Evolutionary conservation across 169 alveolate species (phyloP), one percentile per base, ranked within the genome.

Genomic region (Eimeria zaria): DNA sequence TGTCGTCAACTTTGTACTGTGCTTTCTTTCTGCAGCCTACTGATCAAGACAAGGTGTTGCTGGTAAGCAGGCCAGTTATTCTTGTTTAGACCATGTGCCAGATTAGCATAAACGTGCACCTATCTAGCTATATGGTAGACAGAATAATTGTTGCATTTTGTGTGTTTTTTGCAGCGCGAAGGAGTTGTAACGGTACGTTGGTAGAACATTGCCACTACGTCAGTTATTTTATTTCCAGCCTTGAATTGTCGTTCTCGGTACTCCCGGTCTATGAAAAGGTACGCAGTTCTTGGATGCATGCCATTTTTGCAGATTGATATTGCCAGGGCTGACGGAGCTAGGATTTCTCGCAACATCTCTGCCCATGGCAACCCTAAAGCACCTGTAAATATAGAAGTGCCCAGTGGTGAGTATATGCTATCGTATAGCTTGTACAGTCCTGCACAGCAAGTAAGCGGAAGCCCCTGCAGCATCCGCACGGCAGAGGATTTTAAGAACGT

Each of bases 11-110:
- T 84, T 22, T 62, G 55, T 85, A 16, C 51, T 33, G 93, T 85
- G 76, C 33, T 53, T 22, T 44, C 33, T 58, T 39, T 41, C 46
- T 85, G 80, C 93, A 85, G 93, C 93, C 81, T 16, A 85, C 93
- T 36, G 93, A 85, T 5, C 93, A 85, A 44, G 93, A 85, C 80
- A 85, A 85, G 80, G 93, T 85, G 93, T 27, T 85, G 60, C 76
- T 85, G 62, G 93, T 85, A 62, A 48, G 93, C 24, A 33, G 5
- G 4, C 11, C 53, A 51, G 71, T 36, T 36, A 5, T 18, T 30
- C 14, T 51, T 14, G 18, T 36, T 46, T 53, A 30, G 20, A 30
- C 91, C 44, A 9, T n/a, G n/a, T 33, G 27, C 76, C 33, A 83
- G 2, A 22, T 62, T 62, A 22, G 36, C 30, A 18, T 11, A 4